Conservation (phyloP, 2,329 filamentous ascomycete genomes). For the Colletotrichum theobromicola region DNA sequence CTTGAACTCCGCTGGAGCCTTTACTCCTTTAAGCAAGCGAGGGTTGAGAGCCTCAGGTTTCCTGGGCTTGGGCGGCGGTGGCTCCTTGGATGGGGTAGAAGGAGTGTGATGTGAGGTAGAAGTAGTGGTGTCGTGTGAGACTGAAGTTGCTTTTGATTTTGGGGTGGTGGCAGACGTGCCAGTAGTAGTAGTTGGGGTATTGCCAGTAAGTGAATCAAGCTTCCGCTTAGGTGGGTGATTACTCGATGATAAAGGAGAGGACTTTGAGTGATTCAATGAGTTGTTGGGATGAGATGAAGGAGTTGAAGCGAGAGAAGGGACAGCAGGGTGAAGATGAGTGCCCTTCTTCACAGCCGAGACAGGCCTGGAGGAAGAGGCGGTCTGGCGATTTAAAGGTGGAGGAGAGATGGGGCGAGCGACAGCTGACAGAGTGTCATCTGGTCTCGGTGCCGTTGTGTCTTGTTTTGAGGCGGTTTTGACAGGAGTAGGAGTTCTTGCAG, state of each 20-base stretch:
- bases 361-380: background rate
- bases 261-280: constrained; percentile 10
- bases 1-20: constrained; percentile 61
- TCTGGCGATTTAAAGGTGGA: constrained; percentile 30
- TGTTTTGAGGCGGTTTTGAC: constrained; percentile 23
- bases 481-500: constrained; percentile 12
- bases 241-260: constrained; percentile 9
- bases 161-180: background rate
- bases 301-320: constrained; percentile 9
- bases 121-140: background rate
- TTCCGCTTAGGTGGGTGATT: constrained; percentile 6
- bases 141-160: background rate
- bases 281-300: constrained; percentile 6
- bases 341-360: background rate
- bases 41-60: constrained; percentile 68
- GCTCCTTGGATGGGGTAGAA: constrained; percentile 17
- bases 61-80: constrained; percentile 22
- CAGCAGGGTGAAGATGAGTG: background rate
- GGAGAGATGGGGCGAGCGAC: constrained; percentile 37
- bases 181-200: background rate
- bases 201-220: background rate
- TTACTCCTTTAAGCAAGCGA: constrained; percentile 61
- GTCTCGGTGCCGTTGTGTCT: constrained; percentile 13
- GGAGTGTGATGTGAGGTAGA: constrained; percentile 6
- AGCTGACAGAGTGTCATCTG: constrained; percentile 25